phyloP scores from a whole-genome alignment of 345 rosid genomes.

The Streptanthus diversifolius region DNA sequence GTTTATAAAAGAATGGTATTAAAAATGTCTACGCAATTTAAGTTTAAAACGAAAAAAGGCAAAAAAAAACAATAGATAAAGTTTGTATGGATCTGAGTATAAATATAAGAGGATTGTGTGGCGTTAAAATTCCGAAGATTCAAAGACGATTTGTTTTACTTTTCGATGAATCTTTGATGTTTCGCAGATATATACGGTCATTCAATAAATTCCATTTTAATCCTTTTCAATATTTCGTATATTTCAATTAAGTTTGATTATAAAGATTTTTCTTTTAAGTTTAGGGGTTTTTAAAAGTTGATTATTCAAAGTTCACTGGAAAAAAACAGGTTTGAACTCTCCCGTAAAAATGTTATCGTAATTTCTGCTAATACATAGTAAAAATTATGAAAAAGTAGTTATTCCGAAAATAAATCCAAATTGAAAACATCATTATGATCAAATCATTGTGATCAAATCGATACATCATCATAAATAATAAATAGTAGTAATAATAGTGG shows the following conservation, averaged over 20 bases:
- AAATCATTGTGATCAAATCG: too few relatives aligned
- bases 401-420: background rate
- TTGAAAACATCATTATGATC: conserved; percentile 5
- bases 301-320: background rate
- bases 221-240: background rate
- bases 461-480: background rate
- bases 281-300: background rate
- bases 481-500: conserved; percentile 13
- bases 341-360: background rate
- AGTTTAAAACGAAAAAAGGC: background rate
- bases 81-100: background rate
- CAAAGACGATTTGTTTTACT: background rate
- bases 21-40: background rate
- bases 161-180: background rate
- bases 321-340: background rate
- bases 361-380: background rate
- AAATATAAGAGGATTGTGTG: background rate
- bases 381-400: background rate
- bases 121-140: background rate
- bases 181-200: background rate
- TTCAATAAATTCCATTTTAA: background rate
- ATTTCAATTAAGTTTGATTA: background rate
- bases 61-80: background rate
- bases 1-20: background rate
- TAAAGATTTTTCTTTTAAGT: background rate